phyloP scores from a whole-genome alignment of 179 eudicot species.

The Beta corolliflora region DNA sequence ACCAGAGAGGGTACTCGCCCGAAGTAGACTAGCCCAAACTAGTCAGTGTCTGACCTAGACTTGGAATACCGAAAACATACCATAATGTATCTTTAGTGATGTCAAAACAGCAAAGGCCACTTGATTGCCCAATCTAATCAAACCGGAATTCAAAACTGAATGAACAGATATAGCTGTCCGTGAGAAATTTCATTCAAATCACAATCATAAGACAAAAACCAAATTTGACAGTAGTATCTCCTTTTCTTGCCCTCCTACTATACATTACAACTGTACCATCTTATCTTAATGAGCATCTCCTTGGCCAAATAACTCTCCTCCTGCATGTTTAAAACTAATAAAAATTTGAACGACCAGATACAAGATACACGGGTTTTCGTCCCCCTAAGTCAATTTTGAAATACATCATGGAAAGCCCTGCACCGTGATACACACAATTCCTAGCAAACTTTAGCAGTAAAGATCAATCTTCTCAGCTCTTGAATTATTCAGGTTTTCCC shows the following conservation, averaged over 20 bases:
- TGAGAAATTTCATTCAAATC: constrained; percentile 8
- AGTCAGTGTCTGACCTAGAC: not conserved
- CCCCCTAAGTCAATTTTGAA: constrained; percentile 9
- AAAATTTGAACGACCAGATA: constrained; percentile 12
- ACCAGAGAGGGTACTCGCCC: too few relatives aligned
- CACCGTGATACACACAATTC: constrained; percentile 13
- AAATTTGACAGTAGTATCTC: not conserved
- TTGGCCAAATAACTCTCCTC: constrained; percentile 14
- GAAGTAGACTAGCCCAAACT: not conserved
- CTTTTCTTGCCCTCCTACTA: constrained; percentile 7
- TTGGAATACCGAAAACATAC: not conserved
- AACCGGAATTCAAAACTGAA: not conserved
- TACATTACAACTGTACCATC: constrained; percentile 19
- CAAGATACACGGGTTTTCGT: constrained; percentile 25
- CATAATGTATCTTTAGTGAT: not conserved
- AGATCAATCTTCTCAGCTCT: constrained; percentile 13
- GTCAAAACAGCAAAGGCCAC: not conserved
- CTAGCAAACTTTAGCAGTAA: not conserved
- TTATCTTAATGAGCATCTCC: constrained; percentile 7
- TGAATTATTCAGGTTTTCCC: constrained; percentile 4
- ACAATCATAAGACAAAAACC: not conserved
- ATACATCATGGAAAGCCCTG: constrained; percentile 18
- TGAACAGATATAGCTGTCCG: constrained; percentile 5
- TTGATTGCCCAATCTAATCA: not conserved
- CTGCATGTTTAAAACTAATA: not conserved